phyloP scores from a whole-genome alignment of 148 eudicot species.

The Silene conica region DNA sequence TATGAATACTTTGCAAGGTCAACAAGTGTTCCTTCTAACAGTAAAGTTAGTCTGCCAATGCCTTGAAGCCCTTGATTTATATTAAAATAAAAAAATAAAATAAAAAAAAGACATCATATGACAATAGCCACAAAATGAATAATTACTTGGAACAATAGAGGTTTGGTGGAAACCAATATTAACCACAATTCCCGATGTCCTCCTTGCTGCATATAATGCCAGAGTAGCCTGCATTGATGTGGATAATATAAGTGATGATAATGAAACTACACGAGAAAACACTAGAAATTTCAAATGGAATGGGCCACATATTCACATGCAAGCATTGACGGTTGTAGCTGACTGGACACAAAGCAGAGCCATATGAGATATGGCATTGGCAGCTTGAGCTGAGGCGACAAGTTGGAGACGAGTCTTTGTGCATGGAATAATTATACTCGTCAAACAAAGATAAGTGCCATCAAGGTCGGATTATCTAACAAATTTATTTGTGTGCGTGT shows the following conservation, averaged over 20 bases:
- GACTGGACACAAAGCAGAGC: background rate
- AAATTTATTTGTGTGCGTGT: background rate
- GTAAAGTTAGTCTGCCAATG: background rate
- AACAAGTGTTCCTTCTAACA: background rate
- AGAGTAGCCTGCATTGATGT: slow-evolving; percentile 60
- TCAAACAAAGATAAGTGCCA: background rate
- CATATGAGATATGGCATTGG: background rate
- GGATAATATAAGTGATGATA: background rate
- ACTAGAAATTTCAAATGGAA: background rate
- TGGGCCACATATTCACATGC: background rate
- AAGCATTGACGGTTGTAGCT: background rate
- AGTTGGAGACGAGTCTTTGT: background rate
- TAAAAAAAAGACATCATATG: background rate
- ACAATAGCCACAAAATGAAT: background rate
- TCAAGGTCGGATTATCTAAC: background rate
- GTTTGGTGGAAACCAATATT: slow-evolving; percentile 88
- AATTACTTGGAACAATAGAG: slow-evolving; percentile 81
- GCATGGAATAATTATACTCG: background rate
- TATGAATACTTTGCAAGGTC: background rate
- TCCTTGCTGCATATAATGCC: slow-evolving; percentile 81
- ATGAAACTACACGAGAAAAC: background rate
- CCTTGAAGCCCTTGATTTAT: too few relatives aligned
- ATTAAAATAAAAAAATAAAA: too few relatives aligned
- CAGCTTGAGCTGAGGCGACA: background rate
- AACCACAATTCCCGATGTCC: slow-evolving; percentile 88